A percentile compares a stretch with the other conserved stretches of the same genome.
Conservation (phyloP, 1,139 yeast species). For the Candida tropicalis region DNA sequence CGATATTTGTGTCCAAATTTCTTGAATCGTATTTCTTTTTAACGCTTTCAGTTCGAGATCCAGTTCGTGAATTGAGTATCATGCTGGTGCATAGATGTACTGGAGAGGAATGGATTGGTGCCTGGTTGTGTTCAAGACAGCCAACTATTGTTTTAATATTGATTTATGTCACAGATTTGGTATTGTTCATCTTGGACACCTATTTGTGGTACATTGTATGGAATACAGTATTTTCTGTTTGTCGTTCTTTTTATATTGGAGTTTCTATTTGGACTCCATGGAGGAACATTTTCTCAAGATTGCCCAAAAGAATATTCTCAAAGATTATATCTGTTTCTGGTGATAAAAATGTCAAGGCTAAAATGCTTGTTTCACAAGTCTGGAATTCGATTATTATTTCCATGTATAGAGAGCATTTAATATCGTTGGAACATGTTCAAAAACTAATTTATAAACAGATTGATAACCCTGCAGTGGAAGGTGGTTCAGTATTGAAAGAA, state of each 20-base stretch:
- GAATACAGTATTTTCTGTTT: conserved; percentile 53
- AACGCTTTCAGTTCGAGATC: conserved; percentile 50
- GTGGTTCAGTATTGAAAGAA: conserved; percentile 35
- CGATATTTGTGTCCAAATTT: conserved; percentile 49
- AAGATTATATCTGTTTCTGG: conserved; percentile 41
- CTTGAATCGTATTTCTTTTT: conserved; percentile 54
- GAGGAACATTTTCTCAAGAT: conserved; percentile 53
- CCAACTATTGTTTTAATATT: conserved; percentile 40
- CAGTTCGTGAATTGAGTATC: conserved; percentile 48
- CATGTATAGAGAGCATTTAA: conserved; percentile 58
- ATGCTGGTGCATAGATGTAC: conserved; percentile 44
- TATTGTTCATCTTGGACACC: conserved; percentile 54
- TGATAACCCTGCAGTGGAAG: conserved; percentile 26
- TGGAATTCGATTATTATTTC: conserved; percentile 59
- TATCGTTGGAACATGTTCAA: conserved; percentile 53
- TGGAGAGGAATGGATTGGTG: conserved; percentile 49
- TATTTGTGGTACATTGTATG: conserved; percentile 59
- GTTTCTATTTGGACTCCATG: conserved; percentile 61
- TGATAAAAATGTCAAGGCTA: conserved; percentile 31
- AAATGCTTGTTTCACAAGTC: conserved; percentile 45
- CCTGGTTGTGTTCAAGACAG: conserved; percentile 40
- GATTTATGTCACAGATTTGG: conserved; percentile 44
- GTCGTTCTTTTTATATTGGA: conserved; percentile 51
- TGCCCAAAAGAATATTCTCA: conserved; percentile 53
- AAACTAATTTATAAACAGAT: conserved; percentile 46